Evolutionary conservation across 768 basidiomycete genomes (phyloP).

Genomic region (Mycena albidolilacea): DNA sequence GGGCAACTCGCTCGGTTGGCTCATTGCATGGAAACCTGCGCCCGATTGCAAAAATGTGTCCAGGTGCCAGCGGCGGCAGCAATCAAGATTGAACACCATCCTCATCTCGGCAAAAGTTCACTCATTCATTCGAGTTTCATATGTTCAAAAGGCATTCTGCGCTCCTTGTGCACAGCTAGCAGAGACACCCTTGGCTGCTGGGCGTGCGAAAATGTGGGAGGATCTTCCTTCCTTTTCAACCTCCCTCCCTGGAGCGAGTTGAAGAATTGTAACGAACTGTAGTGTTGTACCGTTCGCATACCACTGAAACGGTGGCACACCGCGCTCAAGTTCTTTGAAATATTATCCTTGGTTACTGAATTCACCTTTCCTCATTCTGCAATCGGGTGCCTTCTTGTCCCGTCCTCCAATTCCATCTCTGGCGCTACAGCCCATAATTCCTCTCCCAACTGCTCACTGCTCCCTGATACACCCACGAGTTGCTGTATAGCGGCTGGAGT

Average conservation of each 20-base stretch:
- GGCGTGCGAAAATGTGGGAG: conserved; percentile 24
- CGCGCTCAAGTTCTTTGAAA: too few species aligned
- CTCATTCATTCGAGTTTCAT: background rate
- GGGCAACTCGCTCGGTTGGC: background rate
- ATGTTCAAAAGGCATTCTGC: background rate
- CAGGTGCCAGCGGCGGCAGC: background rate
- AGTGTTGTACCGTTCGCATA: background rate
- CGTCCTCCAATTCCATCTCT: too few species aligned
- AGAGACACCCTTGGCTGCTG: background rate
- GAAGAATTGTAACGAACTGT: conserved; percentile 4
- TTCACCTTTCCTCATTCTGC: too few species aligned
- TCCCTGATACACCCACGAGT: too few species aligned
- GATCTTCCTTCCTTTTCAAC: conserved; percentile 23
- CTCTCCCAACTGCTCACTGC: too few species aligned
- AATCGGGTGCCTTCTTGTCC: too few species aligned
- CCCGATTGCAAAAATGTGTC: background rate
- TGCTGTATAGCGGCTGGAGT: too few species aligned
- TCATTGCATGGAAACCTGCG: background rate
- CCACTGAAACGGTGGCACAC: too few species aligned
- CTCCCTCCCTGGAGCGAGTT: conserved; percentile 31
- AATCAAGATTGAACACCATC: background rate
- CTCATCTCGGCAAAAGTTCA: background rate
- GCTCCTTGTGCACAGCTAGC: background rate
- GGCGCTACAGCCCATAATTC: too few species aligned
- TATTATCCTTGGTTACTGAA: too few species aligned